These are phyloP conservation scores for Verbascum thapsus DNA, from an alignment of 257 asterid genomes.

Conservation along the genomic window DNA sequence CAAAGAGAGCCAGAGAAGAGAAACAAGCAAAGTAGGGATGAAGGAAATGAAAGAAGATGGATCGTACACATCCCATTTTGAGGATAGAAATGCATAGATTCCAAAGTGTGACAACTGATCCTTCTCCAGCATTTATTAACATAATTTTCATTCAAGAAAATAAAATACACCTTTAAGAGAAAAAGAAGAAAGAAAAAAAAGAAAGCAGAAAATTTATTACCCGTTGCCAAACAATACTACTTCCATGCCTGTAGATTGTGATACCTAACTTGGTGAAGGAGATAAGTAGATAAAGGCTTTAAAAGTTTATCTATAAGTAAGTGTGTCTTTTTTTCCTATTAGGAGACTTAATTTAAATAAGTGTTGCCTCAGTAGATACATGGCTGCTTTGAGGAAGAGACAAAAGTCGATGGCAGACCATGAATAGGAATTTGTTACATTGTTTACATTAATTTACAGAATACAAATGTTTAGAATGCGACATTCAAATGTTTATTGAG, in stretches of 20 bases:
- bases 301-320: neutral
- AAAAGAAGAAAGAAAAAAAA: neutral
- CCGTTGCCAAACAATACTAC: constrained; percentile 3
- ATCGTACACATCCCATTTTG: neutral
- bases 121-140: constrained; percentile 17
- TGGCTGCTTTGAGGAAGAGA: neutral
- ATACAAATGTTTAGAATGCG: no score
- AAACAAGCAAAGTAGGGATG: constrained; percentile 19
- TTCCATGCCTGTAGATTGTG: neutral
- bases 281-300: neutral
- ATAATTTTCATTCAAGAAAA: constrained; percentile 7
- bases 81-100: neutral
- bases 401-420: neutral
- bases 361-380: constrained; percentile 2
- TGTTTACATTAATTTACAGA: constrained; percentile 1
- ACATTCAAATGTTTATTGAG: no score
- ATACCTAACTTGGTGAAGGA: neutral
- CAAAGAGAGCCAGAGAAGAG: constrained; percentile 2
- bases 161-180: neutral
- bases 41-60: constrained; percentile 11
- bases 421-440: neutral
- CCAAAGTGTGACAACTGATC: neutral
- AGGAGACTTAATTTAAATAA: constrained; percentile 11
- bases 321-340: neutral
- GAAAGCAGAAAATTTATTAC: neutral